Evolutionary conservation across 2,329 filamentous ascomycete species (phyloP).

Genomic region (Penicillium sp.): DNA sequence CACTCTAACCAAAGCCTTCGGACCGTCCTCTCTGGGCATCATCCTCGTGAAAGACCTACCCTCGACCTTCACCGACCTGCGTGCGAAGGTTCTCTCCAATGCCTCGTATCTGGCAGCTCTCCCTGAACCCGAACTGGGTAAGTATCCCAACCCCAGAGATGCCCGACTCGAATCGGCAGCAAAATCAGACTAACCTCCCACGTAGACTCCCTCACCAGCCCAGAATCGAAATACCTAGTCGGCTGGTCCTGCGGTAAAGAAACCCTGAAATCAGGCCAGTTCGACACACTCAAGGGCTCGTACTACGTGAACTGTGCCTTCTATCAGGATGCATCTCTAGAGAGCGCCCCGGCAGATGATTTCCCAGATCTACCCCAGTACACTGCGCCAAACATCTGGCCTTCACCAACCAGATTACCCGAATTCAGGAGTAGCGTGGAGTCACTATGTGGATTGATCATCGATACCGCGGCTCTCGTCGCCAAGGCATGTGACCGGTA

Average conservation of each 20-base stretch:
- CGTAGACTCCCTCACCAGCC: conserved; percentile 43
- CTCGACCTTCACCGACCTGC: conserved; percentile 65
- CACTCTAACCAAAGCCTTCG: conserved; percentile 67
- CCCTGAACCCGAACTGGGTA: conserved; percentile 67
- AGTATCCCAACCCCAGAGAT: conserved; percentile 23
- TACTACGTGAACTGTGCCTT: conserved; percentile 64
- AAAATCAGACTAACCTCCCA: background rate
- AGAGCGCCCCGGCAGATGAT: conserved; percentile 36
- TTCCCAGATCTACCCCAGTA: conserved; percentile 73
- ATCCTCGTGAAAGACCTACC: conserved; percentile 89
- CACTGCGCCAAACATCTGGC: conserved; percentile 88
- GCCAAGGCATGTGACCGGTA: conserved; percentile 87
- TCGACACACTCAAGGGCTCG: conserved; percentile 62
- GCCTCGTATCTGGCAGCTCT: conserved; percentile 86
- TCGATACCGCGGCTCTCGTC: conserved; percentile 84
- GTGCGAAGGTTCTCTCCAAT: conserved; percentile 75
- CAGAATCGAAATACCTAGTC: conserved; percentile 57
- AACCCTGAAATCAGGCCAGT: conserved; percentile 58
- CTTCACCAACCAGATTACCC: conserved; percentile 63
- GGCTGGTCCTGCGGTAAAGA: conserved; percentile 66
- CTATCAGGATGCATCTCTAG: conserved; percentile 40
- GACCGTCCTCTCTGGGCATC: conserved; percentile 84
- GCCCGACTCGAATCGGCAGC: background rate
- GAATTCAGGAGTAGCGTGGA: conserved; percentile 73
- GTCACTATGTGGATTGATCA: conserved; percentile 75